Base-by-base conservation (phyloP, 306 rosid species). In the Benincasa hispida region DNA sequence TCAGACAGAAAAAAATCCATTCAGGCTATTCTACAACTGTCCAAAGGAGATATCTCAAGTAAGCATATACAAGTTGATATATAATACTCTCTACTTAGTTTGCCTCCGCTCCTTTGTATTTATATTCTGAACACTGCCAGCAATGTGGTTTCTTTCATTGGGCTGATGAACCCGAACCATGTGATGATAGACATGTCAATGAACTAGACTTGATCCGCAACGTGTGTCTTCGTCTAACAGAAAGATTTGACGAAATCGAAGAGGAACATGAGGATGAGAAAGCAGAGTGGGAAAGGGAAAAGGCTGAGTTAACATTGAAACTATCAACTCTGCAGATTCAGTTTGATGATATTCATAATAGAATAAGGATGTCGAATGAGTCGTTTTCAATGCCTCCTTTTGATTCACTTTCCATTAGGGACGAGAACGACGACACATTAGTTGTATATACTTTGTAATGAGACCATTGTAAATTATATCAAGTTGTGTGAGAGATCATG, bases 1-100 rank as follows among this genome's bases (percentile, higher is more conserved):
- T 65, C 25, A 9, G 1, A 77, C 75, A 17, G 51, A 50, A 21
- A 65, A 51, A 53, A 65, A 65, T 35, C 66, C 75, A 28, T 48
- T 17, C 57, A 63, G 80, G 65, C 21, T 77, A 51, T 77, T 77
- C 75, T 77, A 63, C 70, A 77, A 77, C 35, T 63, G 75, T 67
- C 75, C 81, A 22, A 66, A 54, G 75, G 42, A 32, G 24, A 35
- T 51, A 12, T 34, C 75, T 35, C 24, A 25, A 24, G 76, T 50
- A 50, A 50, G 55, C 55, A 50, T 15, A 48, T 48, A 15, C 10
- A 32, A 14, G 0, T 5, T 63, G 8, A 18, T 65, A 8, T 13
- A n/a, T n/a, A n/a, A n/a, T n/a, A 22, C 32, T 22, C 4, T 25
- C 10, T 41, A 4, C 32, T 57, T 66, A n/a, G 14, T 51, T 51